Base-by-base conservation (phyloP, 441 rosid genomes). In the Omphalea diandra region DNA sequence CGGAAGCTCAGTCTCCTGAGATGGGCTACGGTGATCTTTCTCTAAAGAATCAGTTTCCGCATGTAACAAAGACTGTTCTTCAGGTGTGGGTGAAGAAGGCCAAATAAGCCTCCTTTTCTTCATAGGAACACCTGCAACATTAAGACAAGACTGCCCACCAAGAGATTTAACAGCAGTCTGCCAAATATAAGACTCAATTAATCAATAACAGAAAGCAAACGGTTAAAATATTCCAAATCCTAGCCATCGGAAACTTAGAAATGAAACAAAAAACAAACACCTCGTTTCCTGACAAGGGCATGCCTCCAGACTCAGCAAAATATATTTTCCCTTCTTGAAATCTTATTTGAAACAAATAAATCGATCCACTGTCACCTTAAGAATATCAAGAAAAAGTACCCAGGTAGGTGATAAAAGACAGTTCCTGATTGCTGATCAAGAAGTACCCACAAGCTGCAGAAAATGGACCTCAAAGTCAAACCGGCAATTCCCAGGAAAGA, bases 101-200 rank as follows among this genome's bases (percentile, higher is more conserved):
- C 72, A 78, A 49, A 84, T 75, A 63, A 77, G 83, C 80, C 88
- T 87, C 77, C 98, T 86, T 86, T 93, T 93, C 90, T 94, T 94
- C 79, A 94, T 80, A 29, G 98, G 98, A 83, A 94, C 78, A 73
- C 87, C 85, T 73, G 93, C 84, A 79, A 73, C 82, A 68, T 84
- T 79, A 78, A 86, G 82, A 66, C 84, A 78, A 75, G 91, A 83
- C 69, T 76, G 86, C 73, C 79, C 76, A 26, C 85, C 64, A 75
- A 77, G 66, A 31, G 83, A 63, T 71, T 85, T 80, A 58, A 83
- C 77, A 82, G 81, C 81, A 80, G 82, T 67, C 96, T 91, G 83
- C 77, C 68, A 78, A n/a, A 83, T 20, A 77, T 40, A 84, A 73
- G 72, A 82, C n/a, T 69, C 49, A 77, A 75, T 57, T 59, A 69